A percentile compares a stretch with the other conserved stretches of the same genome.
phyloP scores from a whole-genome alignment of 2,329 filamentous ascomycete species.

The Zasmidium citrigriseum region DNA sequence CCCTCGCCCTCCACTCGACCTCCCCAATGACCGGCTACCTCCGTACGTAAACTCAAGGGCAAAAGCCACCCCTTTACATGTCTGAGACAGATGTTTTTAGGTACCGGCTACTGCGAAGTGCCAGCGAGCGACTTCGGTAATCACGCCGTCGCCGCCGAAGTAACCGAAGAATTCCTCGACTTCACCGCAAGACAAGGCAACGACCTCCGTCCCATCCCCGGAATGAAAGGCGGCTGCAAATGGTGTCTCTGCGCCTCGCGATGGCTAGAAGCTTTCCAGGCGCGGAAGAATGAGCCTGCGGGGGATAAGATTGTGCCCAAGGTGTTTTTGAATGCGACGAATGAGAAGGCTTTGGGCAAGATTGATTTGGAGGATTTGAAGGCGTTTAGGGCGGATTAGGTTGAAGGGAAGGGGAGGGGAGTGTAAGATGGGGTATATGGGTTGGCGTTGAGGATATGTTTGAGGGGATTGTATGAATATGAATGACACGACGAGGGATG shows the following conservation, averaged over 20 bases:
- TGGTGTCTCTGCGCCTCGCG: conserved; percentile 63
- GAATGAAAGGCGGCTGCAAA: conserved; percentile 60
- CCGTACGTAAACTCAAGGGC: too few species aligned
- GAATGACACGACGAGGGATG: background rate
- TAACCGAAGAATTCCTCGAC: conserved; percentile 62
- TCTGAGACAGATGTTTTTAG: too few species aligned
- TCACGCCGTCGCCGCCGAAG: conserved; percentile 59
- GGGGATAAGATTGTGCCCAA: conserved; percentile 49
- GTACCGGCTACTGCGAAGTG: conserved; percentile 63
- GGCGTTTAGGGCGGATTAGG: conserved; percentile 51
- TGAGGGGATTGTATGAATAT: background rate
- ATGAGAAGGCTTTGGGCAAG: conserved; percentile 52
- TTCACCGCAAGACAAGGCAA: conserved; percentile 61
- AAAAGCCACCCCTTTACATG: too few species aligned
- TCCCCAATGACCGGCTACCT: conserved; percentile 62
- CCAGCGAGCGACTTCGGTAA: conserved; percentile 58
- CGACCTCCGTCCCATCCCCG: conserved; percentile 53
- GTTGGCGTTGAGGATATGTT: background rate
- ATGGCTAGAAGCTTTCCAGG: conserved; percentile 61
- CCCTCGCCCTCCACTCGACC: conserved; percentile 59
- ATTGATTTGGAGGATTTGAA: conserved; percentile 52
- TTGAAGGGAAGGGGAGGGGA: too few species aligned
- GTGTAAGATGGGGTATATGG: background rate
- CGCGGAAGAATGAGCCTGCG: conserved; percentile 45
- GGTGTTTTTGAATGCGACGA: conserved; percentile 55